Conservation (phyloP, 805 yeast genomes). For the Yueomyces sinensis region DNA sequence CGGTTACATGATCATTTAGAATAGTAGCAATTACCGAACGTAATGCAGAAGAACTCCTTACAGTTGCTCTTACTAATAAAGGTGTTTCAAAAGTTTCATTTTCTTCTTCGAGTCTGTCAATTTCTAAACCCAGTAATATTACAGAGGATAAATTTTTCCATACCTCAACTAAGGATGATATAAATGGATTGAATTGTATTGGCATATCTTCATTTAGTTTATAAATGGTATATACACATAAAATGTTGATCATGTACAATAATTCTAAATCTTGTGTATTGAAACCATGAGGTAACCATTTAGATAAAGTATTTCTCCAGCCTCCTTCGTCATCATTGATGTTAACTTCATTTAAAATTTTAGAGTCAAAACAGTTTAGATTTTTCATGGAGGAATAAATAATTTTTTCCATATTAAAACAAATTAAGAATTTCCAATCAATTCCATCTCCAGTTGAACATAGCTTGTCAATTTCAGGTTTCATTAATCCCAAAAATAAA, state of each 20-base stretch:
- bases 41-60: constrained; percentile 53
- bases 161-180: constrained; percentile 38
- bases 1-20: constrained; percentile 35
- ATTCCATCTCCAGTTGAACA: constrained; percentile 3
- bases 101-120: constrained; percentile 38
- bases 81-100: constrained; percentile 30
- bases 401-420: constrained; percentile 20
- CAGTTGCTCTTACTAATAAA: constrained; percentile 31
- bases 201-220: constrained; percentile 28
- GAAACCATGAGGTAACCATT: constrained; percentile 24
- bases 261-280: constrained; percentile 31
- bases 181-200: constrained; percentile 43
- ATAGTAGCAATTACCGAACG: constrained; percentile 49
- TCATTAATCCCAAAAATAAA: constrained; percentile 32
- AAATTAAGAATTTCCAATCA: constrained; percentile 16
- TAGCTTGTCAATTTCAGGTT: constrained; percentile 9
- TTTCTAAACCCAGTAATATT: constrained; percentile 45
- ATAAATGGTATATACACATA: constrained; percentile 31
- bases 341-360: constrained; percentile 10
- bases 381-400: constrained; percentile 10
- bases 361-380: constrained; percentile 17
- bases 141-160: constrained; percentile 60
- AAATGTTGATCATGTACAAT: constrained; percentile 32
- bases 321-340: constrained; percentile 11
- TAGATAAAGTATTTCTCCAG: constrained; percentile 24